These are phyloP conservation scores for Pelargonium citronellum DNA, from an alignment of 441 rosid genomes.

Conservation along the genomic window DNA sequence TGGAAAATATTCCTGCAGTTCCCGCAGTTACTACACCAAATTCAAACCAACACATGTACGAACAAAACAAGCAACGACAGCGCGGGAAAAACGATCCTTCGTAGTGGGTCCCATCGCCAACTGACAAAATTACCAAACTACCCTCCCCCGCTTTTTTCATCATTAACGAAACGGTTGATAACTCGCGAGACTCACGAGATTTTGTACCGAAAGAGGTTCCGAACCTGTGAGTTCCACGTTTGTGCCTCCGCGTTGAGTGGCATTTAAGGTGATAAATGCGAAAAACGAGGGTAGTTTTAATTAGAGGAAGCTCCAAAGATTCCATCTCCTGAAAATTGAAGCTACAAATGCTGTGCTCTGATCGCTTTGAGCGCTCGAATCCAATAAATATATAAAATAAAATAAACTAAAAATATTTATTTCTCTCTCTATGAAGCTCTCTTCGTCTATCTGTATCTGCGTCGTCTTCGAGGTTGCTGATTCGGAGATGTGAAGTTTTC, in stretches of 20 bases:
- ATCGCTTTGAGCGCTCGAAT: background rate
- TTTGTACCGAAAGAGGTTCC: background rate
- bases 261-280: background rate
- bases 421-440: background rate
- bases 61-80: constrained; percentile 11
- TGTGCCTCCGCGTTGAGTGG: background rate
- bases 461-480: constrained; percentile 6
- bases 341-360: background rate
- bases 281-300: background rate
- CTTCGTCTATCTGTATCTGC: background rate
- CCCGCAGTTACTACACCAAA: no score
- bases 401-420: background rate
- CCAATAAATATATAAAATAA: background rate
- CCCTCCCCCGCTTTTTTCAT: constrained; percentile 4
- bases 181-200: background rate
- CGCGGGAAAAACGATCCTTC: constrained; percentile 12
- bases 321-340: background rate
- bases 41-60: background rate
- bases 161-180: background rate
- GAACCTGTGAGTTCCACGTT: background rate
- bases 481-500: constrained; percentile 17
- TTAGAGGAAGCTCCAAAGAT: background rate
- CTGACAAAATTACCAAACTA: background rate
- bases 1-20: no score
- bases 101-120: no score